Base-by-base conservation (phyloP, 2,329 filamentous ascomycete genomes). In the Nothomitra cinnamomea region DNA sequence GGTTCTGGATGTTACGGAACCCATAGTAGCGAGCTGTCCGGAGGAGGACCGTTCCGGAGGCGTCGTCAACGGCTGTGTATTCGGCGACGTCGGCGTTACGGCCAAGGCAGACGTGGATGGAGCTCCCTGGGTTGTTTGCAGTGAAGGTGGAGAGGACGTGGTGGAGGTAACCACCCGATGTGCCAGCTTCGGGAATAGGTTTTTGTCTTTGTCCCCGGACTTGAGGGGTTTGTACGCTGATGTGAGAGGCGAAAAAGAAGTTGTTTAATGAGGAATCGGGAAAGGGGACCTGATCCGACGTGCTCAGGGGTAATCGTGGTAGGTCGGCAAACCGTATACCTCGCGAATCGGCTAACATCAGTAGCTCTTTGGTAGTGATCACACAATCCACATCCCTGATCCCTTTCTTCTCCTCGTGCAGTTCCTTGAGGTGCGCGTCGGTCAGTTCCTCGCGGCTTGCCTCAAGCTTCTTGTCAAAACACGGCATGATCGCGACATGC, bases 401-500 rank as follows among this genome's bases (percentile, higher is more conserved):
- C 1, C 79, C 78, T 1, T 70, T 72, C 1, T 75, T 70, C 38
- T 58, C 64, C 13, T 69, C 72, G 52, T 69, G 70, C 41, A 67
- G 72, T 53, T 67, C 71, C 57, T 62, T 63, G 89, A 89, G 95
- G 15, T 79, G 78, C 5, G 76, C 70, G 63, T 90, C 85, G 0
- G 89, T 96, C 40, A 98, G 77, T 67, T 98, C 92, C 66, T 88
- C 83, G 53, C 92, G 82, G 60, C 88, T 94, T 5, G 92, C 92
- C 69, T 98, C 92, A 25, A 98, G 77, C 67, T 98, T 98, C 73
- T 98, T 98, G 67, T 98, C 92, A 66, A 98, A 96, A 67, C 92
- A 98, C 19, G 92, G 92, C 92, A 98, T 98, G 47, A 98, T 76
- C 12, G 90, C 87, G 53, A 96, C 69, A 67, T 96, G 90, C 87